phyloP scores from a whole-genome alignment of 2,329 filamentous ascomycete species.

The Cadophora luteo-olivacea region DNA sequence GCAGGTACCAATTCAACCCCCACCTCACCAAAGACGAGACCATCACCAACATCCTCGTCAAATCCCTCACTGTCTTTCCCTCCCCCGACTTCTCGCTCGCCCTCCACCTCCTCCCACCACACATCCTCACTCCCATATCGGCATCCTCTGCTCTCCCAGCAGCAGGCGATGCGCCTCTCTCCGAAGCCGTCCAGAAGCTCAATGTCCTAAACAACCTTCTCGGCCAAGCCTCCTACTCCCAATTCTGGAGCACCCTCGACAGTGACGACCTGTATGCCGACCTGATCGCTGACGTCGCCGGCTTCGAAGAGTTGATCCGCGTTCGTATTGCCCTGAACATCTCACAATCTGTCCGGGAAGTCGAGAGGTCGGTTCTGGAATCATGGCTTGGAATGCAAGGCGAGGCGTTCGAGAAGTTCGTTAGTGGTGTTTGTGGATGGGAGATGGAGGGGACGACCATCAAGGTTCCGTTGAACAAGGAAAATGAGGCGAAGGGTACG shows the following conservation, averaged over 20 bases:
- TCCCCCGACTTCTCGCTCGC: constrained; percentile 93
- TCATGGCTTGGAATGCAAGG: constrained; percentile 77
- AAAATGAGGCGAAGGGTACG: constrained; percentile 96
- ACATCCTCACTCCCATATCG: constrained; percentile 69
- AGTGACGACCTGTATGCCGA: constrained; percentile 96
- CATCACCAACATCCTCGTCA: constrained; percentile 98
- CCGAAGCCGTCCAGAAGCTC: constrained; percentile 82
- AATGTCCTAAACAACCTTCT: constrained; percentile 76
- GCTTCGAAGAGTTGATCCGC: constrained; percentile 94
- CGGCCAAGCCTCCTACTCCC: constrained; percentile 85
- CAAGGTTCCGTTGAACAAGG: constrained; percentile 87
- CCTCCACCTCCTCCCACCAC: constrained; percentile 89
- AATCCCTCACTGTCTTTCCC: constrained; percentile 96
- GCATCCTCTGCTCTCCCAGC: constrained; percentile 55
- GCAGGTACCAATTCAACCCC: constrained; percentile 98
- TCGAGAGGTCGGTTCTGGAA: constrained; percentile 71
- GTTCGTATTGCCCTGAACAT: constrained; percentile 88
- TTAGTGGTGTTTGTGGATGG: constrained; percentile 88
- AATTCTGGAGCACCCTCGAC: constrained; percentile 93
- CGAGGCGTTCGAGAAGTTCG: constrained; percentile 76
- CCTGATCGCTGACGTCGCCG: constrained; percentile 89
- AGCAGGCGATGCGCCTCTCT: constrained; percentile 70
- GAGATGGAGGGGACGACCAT: constrained; percentile 70
- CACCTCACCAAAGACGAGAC: constrained; percentile 96
- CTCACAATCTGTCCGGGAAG: constrained; percentile 78